Evolutionary conservation across 2,329 filamentous ascomycete genomes (phyloP).

Genomic region (Diaporthe sp.): DNA sequence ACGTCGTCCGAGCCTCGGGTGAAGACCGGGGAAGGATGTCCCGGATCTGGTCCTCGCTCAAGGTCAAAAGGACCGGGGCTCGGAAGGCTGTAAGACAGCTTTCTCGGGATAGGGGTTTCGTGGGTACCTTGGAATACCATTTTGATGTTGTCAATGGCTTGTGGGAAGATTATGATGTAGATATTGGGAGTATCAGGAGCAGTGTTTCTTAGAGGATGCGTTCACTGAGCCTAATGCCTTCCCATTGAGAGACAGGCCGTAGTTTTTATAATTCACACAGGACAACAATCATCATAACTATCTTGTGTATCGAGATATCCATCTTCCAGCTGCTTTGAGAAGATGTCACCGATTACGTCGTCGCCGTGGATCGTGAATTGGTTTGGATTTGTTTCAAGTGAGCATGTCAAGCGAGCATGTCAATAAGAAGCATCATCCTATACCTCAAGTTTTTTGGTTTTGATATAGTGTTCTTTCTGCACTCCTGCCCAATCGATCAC

Average conservation of each 20-base stretch:
- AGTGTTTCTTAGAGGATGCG: neutral
- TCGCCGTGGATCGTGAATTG: neutral
- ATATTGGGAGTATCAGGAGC: neutral
- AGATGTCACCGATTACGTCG: conserved; percentile 6
- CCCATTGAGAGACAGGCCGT: neutral
- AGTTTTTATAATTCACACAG: neutral
- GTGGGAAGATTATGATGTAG: neutral
- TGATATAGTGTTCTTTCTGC: conserved; percentile 14
- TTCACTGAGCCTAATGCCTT: accelerated
- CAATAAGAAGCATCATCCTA: neutral
- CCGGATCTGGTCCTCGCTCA: neutral
- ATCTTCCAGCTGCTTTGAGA: neutral
- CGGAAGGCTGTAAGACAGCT: conserved; percentile 27
- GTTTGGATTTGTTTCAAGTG: neutral
- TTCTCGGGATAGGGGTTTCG: neutral
- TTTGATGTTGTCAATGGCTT: neutral
- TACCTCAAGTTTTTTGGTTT: neutral
- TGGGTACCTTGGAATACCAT: neutral
- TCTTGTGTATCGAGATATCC: neutral
- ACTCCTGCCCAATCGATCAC: conserved; percentile 1
- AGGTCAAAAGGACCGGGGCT: conserved; percentile 6
- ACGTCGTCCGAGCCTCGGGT: neutral
- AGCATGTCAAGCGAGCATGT: neutral
- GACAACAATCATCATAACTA: no score
- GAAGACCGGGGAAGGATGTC: neutral